Conservation (phyloP, 164 flowering plant species). For the Vitis riparia region DNA sequence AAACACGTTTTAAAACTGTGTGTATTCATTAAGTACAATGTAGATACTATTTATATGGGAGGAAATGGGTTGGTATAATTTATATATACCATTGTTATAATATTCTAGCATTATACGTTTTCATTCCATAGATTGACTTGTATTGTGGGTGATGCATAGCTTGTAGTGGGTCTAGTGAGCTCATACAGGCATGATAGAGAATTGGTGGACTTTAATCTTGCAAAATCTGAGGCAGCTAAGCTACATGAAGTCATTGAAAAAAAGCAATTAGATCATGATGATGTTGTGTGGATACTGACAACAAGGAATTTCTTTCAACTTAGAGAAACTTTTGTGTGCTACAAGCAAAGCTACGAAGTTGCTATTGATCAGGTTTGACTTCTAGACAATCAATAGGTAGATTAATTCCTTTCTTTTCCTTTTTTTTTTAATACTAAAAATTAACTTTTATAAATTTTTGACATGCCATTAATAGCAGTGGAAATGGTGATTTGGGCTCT, state of each 20-base stretch:
- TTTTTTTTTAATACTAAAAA: not conserved
- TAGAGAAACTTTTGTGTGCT: constrained; percentile 54
- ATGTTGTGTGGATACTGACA: constrained; percentile 51
- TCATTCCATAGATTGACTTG: too few species aligned
- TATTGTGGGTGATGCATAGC: constrained; percentile 28
- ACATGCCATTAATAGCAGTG: constrained; percentile 55
- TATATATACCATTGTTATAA: too few species aligned
- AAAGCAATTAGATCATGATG: constrained; percentile 49
- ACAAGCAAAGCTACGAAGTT: constrained; percentile 44
- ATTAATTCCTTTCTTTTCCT: not conserved
- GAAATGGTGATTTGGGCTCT: constrained; percentile 42
- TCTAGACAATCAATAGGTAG: not conserved
- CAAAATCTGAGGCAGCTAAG: constrained; percentile 48
- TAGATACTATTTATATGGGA: too few species aligned
- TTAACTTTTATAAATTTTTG: not conserved
- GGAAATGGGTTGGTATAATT: too few species aligned
- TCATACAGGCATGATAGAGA: constrained; percentile 69
- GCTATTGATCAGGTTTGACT: constrained; percentile 55
- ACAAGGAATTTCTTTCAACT: constrained; percentile 72
- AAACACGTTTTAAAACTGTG: too few species aligned
- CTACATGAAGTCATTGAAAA: constrained; percentile 50
- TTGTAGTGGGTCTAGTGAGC: constrained; percentile 62
- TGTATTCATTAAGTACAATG: too few species aligned
- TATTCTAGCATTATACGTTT: too few species aligned
- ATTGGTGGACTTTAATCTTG: constrained; percentile 41